Evolutionary conservation across 2,329 filamentous ascomycete genomes (phyloP), one percentile per base, ranked within the genome.

Genomic region (Coleophoma cylindrospora): DNA sequence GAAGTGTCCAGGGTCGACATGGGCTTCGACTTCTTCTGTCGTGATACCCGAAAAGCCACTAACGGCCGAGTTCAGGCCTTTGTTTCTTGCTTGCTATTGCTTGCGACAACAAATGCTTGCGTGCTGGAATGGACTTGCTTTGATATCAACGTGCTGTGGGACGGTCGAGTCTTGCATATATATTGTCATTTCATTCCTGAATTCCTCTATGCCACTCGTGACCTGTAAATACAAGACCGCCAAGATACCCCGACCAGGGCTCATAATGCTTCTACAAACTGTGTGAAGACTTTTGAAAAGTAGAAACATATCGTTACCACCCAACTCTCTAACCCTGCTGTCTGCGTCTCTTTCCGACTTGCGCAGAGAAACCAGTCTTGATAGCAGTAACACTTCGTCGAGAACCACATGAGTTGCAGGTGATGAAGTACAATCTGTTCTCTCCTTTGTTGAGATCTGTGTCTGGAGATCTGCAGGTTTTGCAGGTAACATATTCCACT

Each of bases 311-410:
- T 17, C 47, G 33, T 21, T 43, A 50, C 19, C 37, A 47, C 21
- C 46, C 50, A 55, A 47, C 47, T 50, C 50, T 62, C 79, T 91
- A 95, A 72, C 80, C 87, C 72, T 89, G 83, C 77, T 91, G 87
- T 83, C 95, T 95, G 80, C 85, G 94, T 81, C 94, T 87, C 87
- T 96, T 96, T 71, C 94, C 94, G 72, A 99, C 89, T 76, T 97
- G 94, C 72, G 94, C 94, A 66, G 91, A 95, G 91, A 99, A 99
- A 91, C 94, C 94, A 55, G 91, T 96, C 86, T 99, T 99, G 87
- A 99, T 99, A 61, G 94, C 91, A 54, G 90, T 90, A 69, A 97
- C 92, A 66, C 85, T 91, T 69, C 91, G 87, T 73, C 92, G 80
- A 47, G 84, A 88, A 57, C 86, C 85, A 65, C 87, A 90, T 52